Conservation (phyloP, 805 yeast species). For the Wickerhamomyces silvicola region DNA sequence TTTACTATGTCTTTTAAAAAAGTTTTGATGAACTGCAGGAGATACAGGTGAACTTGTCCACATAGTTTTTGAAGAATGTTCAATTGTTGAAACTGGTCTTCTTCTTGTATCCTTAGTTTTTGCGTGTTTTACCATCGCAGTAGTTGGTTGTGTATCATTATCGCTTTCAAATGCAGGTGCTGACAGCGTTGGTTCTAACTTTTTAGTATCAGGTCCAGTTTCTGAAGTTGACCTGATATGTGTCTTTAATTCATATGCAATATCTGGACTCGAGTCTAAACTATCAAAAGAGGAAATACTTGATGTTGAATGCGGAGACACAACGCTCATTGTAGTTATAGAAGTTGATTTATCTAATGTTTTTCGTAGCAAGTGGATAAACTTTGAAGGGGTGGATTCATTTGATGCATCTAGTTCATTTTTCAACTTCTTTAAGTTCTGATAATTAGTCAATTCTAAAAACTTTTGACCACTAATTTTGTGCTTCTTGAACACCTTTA, state of each 20-base stretch:
- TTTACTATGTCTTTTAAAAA: conserved; percentile 59
- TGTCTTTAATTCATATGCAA: conserved; percentile 2
- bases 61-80: conserved; percentile 19
- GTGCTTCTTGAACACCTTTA: conserved; percentile 50
- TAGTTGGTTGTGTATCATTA: conserved; percentile 1
- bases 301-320: conserved; percentile 10
- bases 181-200: conserved; percentile 29
- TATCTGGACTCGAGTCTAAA: conserved; percentile 15
- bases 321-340: conserved; percentile 10
- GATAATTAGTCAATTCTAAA: conserved; percentile 61
- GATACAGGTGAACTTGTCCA: conserved; percentile 30
- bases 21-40: conserved; percentile 29
- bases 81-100: conserved; percentile 34
- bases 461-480: conserved; percentile 59
- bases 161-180: conserved; percentile 18
- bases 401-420: conserved; percentile 36
- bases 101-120: conserved; percentile 4
- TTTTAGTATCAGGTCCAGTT: conserved; percentile 10
- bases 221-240: conserved; percentile 25
- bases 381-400: conserved; percentile 49
- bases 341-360: conserved; percentile 26
- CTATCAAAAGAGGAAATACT: conserved; percentile 18
- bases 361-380: conserved; percentile 45
- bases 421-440: conserved; percentile 40
- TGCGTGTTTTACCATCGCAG: conserved; percentile 1